Percentiles rank a stretch among this genome's conserved stretches.
Conservation (phyloP, 2,329 filamentous ascomycete genomes). For the Ceratocystiopsis sp. region DNA sequence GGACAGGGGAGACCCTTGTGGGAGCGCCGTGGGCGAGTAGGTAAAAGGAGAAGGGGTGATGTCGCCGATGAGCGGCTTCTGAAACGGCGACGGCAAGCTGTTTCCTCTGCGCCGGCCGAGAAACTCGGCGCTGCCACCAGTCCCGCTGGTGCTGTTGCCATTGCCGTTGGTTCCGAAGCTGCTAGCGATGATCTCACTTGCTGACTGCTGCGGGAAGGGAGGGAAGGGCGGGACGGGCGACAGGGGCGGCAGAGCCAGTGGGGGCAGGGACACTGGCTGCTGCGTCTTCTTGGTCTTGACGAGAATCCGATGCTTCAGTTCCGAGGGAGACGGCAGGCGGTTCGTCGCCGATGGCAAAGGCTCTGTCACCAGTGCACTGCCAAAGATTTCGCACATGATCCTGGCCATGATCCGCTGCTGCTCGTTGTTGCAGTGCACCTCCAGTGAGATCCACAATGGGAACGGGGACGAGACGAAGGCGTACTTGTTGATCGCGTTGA, state of each 20-base stretch:
- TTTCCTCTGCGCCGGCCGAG: conserved; percentile 37
- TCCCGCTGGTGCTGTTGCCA: too few species aligned
- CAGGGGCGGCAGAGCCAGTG: background rate
- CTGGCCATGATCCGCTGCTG: conserved; percentile 82
- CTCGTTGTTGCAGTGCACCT: conserved; percentile 73
- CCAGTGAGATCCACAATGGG: conserved; percentile 84
- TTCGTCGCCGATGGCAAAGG: conserved; percentile 52
- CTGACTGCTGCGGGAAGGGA: conserved; percentile 5
- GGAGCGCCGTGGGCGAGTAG: conserved; percentile 6
- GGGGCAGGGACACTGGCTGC: conserved; percentile 15
- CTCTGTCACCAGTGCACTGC: conserved; percentile 58
- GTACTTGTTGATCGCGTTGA: conserved; percentile 86
- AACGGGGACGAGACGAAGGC: conserved; percentile 79
- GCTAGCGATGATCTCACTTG: conserved; percentile 10
- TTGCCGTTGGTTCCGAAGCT: background rate
- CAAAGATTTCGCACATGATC: conserved; percentile 75
- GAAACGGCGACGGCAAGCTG: conserved; percentile 66
- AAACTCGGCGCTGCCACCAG: background rate
- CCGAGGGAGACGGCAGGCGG: conserved; percentile 67
- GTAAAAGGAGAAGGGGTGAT: background rate
- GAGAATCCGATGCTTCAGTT: conserved; percentile 67
- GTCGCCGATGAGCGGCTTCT: conserved; percentile 45
- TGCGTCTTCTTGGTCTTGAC: conserved; percentile 86
- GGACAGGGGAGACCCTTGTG: background rate
- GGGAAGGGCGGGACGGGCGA: background rate